Conservation (phyloP, 1,284 basidiomycete species). For the Rhodotorula sp. region DNA sequence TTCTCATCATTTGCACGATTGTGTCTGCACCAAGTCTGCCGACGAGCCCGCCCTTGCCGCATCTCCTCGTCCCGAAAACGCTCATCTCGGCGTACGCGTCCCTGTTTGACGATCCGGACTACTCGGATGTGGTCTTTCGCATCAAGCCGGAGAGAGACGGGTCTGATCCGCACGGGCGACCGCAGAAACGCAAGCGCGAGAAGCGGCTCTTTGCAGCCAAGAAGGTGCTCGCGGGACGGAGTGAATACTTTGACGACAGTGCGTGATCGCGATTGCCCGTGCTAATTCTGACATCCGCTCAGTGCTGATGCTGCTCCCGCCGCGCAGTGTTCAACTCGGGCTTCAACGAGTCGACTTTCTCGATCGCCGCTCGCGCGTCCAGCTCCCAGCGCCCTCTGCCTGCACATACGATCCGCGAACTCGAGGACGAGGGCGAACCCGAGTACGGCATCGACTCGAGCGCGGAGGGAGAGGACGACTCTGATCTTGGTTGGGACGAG, state of each 20-base stretch:
- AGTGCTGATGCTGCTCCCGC: too few relatives aligned
- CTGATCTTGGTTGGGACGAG: slow-evolving; percentile 41
- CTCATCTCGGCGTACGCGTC: slow-evolving; percentile 44
- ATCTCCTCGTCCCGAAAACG: slow-evolving; percentile 42
- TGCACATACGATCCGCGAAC: background rate
- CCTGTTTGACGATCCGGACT: slow-evolving; percentile 46
- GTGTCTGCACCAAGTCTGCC: slow-evolving; percentile 43
- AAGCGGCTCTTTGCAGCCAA: slow-evolving; percentile 49
- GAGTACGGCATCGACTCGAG: slow-evolving; percentile 16
- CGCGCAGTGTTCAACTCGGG: slow-evolving; percentile 41
- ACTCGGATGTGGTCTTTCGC: slow-evolving; percentile 45
- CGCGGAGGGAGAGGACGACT: slow-evolving; percentile 36
- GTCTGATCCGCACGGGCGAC: background rate
- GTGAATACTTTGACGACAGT: slow-evolving; percentile 49
- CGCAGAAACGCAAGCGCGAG: slow-evolving; percentile 24
- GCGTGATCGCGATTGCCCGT: background rate
- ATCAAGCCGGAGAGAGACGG: slow-evolving; percentile 37
- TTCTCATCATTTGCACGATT: slow-evolving; percentile 51
- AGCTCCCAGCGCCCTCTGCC: background rate
- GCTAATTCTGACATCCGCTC: too few relatives aligned
- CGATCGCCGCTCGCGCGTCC: slow-evolving; percentile 1
- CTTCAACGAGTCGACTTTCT: slow-evolving; percentile 36
- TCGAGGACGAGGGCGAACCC: slow-evolving; percentile 32
- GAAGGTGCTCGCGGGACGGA: slow-evolving; percentile 49
- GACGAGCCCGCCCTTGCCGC: slow-evolving; percentile 28